Percentiles rank a stretch among this genome's conserved stretches.
phyloP scores from a whole-genome alignment of 495 filamentous ascomycete species.

The Penicillium parvum region DNA sequence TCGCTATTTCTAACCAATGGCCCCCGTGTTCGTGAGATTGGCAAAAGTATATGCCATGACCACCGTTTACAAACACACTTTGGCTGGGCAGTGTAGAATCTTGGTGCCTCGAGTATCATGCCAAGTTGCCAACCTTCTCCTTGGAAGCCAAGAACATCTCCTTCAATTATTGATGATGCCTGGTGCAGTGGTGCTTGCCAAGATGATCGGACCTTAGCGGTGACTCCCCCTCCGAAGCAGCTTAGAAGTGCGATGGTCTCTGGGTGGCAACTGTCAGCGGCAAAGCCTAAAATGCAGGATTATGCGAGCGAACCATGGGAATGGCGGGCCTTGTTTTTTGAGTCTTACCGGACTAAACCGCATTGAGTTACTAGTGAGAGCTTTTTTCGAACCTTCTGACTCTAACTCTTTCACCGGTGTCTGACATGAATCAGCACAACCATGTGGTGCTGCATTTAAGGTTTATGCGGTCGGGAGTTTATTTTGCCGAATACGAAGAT shows the following conservation, averaged over 20 bases:
- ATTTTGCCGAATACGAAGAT: conserved; percentile 21
- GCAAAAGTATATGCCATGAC: too few species aligned
- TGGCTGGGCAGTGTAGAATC: too few species aligned
- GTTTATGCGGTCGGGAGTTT: conserved; percentile 20
- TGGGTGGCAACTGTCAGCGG: conserved; percentile 25
- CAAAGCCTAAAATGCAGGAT: conserved; percentile 20
- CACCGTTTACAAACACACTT: too few species aligned
- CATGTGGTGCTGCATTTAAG: conserved; percentile 24
- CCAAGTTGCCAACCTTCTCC: neutral
- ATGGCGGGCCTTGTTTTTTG: neutral
- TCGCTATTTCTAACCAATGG: conserved; percentile 10
- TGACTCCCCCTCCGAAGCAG: conserved; percentile 3
- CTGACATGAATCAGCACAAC: conserved; percentile 24
- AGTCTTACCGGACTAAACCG: conserved; percentile 8
- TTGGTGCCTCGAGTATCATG: neutral
- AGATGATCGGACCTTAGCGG: conserved; percentile 10
- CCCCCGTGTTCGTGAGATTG: neutral
- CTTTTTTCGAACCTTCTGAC: too few species aligned
- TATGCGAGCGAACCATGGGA: conserved; percentile 16
- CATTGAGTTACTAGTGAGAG: too few species aligned
- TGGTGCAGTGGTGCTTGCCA: conserved; percentile 12
- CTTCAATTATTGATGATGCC: conserved; percentile 4
- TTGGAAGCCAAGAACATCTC: conserved; percentile 5
- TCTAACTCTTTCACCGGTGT: too few species aligned
- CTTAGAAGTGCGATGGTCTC: too few species aligned